Base-by-base conservation (phyloP, 805 yeast species). In the Yarrowia sp. region DNA sequence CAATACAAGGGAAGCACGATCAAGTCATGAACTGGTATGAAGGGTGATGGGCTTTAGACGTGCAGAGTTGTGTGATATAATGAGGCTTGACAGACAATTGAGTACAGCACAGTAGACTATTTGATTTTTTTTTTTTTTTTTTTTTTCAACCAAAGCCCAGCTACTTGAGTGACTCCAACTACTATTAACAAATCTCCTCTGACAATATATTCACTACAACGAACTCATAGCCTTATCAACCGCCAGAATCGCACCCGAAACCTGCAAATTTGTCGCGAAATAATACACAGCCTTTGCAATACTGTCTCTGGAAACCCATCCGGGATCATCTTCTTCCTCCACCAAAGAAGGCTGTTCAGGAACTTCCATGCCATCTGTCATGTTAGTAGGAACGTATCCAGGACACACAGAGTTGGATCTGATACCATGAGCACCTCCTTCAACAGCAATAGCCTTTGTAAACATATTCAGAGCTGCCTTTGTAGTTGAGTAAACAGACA, bases 401-500 rank as follows among this genome's bases (percentile, higher is more conserved):
- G 96, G 95, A 17, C 86, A 73, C 0, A 91, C 73, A 1, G 87
- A 78, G 73, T 89, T 89, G 47, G 86, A 86, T 44, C 90, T 74
- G 1, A 90, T 79, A 10, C 78, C 78, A 33, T 76, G 73, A 0
- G 84, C 74, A 13, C 80, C 81, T 66, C 87, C 71, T 68, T 90
- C 97, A 0, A 73, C 69, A 0, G 92, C 88, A 39, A 89, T 71
- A 0, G 86, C 73, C 55, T 78, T 74, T 0, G 91, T 82, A 69
- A 90, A 84, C 7, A 87, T 87, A 55, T 82, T 75, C 2, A 90
- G 70, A 0, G 91, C 96, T 0, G 87, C 86, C 71, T 90, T 90
- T 61, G 88, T 78, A 0, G 92, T 88, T 0, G 88, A 77, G 69
- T 90, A 90, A 0, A 86, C 86, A 0, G 84, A 67, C 0, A 91